phyloP scores from a whole-genome alignment of 805 yeast genomes.

The Candida alai region DNA sequence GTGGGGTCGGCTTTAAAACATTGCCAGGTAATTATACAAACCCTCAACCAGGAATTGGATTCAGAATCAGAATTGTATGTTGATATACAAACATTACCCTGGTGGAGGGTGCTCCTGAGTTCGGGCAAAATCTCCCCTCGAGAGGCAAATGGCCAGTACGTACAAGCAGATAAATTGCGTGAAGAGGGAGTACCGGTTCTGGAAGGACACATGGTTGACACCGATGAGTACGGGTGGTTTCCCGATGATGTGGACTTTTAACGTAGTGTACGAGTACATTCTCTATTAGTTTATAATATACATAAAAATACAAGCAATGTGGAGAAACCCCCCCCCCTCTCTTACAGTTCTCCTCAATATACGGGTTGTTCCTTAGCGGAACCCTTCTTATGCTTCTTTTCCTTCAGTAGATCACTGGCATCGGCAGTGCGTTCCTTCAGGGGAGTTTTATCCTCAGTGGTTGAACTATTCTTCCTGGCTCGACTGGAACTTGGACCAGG shows the following conservation, averaged over 20 bases:
- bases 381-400: no score
- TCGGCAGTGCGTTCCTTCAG: no score
- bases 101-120: slow-evolving; percentile 79
- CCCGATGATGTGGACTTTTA: slow-evolving; percentile 44
- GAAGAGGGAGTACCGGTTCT: slow-evolving; percentile 47
- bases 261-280: neutral
- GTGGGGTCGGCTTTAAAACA: slow-evolving; percentile 71
- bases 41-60: slow-evolving; percentile 20
- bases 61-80: slow-evolving; percentile 10
- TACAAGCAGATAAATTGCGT: slow-evolving; percentile 44
- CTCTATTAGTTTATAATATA: no score
- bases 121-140: slow-evolving; percentile 60
- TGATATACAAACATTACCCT: slow-evolving; percentile 47
- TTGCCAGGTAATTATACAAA: slow-evolving; percentile 19
- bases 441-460: no score
- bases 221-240: slow-evolving; percentile 64
- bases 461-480: slow-evolving; percentile 4
- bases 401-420: no score
- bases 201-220: slow-evolving; percentile 32
- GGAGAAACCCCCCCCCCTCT: no score
- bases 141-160: slow-evolving; percentile 36
- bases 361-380: no score
- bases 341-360: no score
- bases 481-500: no score
- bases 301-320: no score